phyloP scores from a whole-genome alignment of 2,329 filamentous ascomycete genomes.

The Aspergillus tanneri region DNA sequence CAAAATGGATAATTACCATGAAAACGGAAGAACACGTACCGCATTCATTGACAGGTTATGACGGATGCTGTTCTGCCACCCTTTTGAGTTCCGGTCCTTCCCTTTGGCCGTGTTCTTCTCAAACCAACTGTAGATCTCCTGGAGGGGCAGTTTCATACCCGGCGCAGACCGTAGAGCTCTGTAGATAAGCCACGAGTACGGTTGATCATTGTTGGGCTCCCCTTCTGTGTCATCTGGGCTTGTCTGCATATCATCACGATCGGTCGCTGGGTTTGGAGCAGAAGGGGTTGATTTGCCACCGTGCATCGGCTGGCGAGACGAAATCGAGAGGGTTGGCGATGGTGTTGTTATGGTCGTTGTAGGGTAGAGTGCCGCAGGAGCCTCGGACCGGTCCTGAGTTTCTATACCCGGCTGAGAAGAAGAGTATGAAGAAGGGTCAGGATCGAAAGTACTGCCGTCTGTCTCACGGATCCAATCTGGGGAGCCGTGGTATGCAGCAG shows the following conservation, averaged over 20 bases:
- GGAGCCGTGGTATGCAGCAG: constrained; percentile 7
- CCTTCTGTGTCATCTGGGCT: constrained; percentile 25
- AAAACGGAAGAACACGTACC: constrained; percentile 55
- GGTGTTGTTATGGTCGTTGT: constrained; percentile 12
- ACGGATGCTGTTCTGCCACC: constrained; percentile 94
- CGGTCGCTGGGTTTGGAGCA: constrained; percentile 7
- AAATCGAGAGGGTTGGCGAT: constrained; percentile 25
- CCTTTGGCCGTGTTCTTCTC: constrained; percentile 75
- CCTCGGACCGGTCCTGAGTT: constrained; percentile 7
- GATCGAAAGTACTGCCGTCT: constrained; percentile 4
- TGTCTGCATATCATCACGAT: constrained; percentile 26
- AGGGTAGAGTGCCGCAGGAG: constrained; percentile 2
- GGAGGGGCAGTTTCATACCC: constrained; percentile 69
- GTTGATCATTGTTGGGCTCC: constrained; percentile 51
- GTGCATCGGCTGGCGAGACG: constrained; percentile 22
- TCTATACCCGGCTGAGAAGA: constrained; percentile 11
- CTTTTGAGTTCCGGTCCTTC: constrained; percentile 59
- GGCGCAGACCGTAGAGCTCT: constrained; percentile 68
- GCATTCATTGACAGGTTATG: constrained; percentile 96
- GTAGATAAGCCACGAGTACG: constrained; percentile 82
- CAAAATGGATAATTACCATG: constrained; percentile 1
- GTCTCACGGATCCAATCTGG: constrained; percentile 18
- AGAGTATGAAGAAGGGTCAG: constrained; percentile 10
- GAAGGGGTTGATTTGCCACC: constrained; percentile 13
- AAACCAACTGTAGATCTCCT: constrained; percentile 92